Percentiles rank a stretch among this genome's conserved stretches.
phyloP scores from a whole-genome alignment of 2,329 filamentous ascomycete species.

The Orbilia brochopaga region DNA sequence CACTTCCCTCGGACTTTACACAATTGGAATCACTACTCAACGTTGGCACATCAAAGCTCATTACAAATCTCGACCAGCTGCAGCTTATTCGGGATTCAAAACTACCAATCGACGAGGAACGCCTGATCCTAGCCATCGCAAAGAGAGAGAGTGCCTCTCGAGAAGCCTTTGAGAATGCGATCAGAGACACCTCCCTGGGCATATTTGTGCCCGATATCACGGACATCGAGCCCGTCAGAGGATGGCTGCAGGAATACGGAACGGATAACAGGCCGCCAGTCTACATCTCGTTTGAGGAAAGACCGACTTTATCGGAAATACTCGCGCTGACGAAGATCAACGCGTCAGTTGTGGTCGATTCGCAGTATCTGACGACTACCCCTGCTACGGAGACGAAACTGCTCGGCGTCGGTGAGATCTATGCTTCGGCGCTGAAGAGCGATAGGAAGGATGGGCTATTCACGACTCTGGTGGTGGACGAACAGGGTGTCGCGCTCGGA shows the following conservation, averaged over 20 bases:
- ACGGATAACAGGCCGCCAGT: conserved; percentile 61
- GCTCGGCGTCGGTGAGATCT: conserved; percentile 72
- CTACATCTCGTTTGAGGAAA: conserved; percentile 62
- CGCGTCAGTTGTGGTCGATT: conserved; percentile 75
- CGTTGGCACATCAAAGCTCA: conserved; percentile 80
- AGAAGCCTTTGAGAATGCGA: conserved; percentile 54
- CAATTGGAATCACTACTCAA: conserved; percentile 77
- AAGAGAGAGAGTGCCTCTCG: conserved; percentile 55
- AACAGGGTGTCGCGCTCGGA: conserved; percentile 80
- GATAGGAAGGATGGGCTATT: conserved; percentile 84
- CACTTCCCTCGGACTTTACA: conserved; percentile 72
- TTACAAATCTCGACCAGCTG: conserved; percentile 75
- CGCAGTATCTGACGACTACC: conserved; percentile 72
- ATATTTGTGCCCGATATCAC: conserved; percentile 54
- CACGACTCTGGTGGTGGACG: conserved; percentile 88
- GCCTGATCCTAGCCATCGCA: conserved; percentile 65
- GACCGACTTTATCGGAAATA: conserved; percentile 58
- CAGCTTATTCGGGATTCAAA: conserved; percentile 61
- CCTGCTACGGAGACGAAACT: conserved; percentile 64
- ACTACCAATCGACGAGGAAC: conserved; percentile 62
- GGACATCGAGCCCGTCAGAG: conserved; percentile 60
- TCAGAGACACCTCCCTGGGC: conserved; percentile 53
- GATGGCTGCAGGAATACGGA: conserved; percentile 62
- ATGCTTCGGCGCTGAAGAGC: conserved; percentile 76
- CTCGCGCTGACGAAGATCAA: conserved; percentile 60